Percentiles rank a stretch among this genome's conserved stretches.
Evolutionary conservation across 495 filamentous ascomycete species (phyloP).

Genomic region (Xylaria palmicola): DNA sequence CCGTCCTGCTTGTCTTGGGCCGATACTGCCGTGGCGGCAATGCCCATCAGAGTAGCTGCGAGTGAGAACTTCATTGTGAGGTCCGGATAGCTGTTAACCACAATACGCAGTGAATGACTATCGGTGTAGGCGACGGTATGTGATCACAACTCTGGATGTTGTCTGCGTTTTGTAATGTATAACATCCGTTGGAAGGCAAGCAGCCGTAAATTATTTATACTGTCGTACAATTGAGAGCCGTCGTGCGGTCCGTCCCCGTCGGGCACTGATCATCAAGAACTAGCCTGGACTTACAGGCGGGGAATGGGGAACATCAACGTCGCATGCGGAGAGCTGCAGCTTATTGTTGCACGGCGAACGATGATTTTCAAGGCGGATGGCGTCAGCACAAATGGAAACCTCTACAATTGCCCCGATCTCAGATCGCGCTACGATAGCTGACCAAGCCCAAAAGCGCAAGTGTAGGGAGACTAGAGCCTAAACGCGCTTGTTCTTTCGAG

Average conservation of each 20-base stretch:
- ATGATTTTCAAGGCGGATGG: neutral
- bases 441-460: constrained; percentile 1
- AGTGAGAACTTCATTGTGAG: constrained; percentile 33
- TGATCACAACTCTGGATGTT: neutral
- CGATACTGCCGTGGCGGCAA: constrained; percentile 29
- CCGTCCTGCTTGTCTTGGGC: constrained; percentile 40
- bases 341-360: neutral
- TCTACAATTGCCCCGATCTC: neutral
- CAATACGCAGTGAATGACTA: neutral
- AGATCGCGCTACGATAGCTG: neutral
- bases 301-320: neutral
- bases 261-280: constrained; percentile 5
- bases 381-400: constrained; percentile 7
- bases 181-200: neutral
- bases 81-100: neutral
- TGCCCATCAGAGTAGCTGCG: constrained; percentile 25
- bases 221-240: neutral
- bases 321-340: neutral
- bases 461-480: neutral
- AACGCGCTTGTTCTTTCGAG: neutral
- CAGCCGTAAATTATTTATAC: neutral
- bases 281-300: neutral
- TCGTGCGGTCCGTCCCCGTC: neutral
- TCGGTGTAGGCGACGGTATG: neutral
- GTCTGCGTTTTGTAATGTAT: neutral